Conservation (phyloP, 1,284 basidiomycete species). For the Tylopilus sp. region DNA sequence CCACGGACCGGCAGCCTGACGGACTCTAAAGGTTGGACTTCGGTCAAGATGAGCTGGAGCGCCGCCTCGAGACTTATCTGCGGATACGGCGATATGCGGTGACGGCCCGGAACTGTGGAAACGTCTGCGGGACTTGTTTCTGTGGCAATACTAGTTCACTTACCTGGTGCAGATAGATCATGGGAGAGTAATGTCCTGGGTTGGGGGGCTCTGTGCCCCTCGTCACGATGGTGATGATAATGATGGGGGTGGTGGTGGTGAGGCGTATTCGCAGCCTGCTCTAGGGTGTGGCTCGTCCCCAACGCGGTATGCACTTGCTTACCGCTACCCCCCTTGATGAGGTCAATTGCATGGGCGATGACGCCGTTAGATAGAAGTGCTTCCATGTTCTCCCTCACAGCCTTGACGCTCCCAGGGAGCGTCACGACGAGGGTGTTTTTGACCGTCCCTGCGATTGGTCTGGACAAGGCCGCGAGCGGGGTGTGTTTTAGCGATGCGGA, state of each 20-base stretch:
- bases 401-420: conserved; percentile 82
- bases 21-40: conserved; percentile 44
- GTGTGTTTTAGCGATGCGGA: conserved; percentile 69
- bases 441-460: conserved; percentile 76
- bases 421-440: conserved; percentile 68
- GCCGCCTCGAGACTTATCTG: conserved; percentile 67
- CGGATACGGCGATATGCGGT: conserved; percentile 74
- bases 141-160: conserved; percentile 16
- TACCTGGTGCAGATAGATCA: conserved; percentile 65
- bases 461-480: conserved; percentile 75
- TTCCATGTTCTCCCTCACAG: conserved; percentile 74
- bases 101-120: conserved; percentile 55
- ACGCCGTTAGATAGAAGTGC: conserved; percentile 57
- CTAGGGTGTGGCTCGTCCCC: conserved; percentile 27
- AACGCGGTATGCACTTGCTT: conserved; percentile 51
- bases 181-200: conserved; percentile 58
- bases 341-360: conserved; percentile 69
- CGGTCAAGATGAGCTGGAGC: conserved; percentile 50
- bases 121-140: neutral
- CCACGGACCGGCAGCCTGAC: conserved; percentile 39
- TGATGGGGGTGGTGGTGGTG: conserved; percentile 44
- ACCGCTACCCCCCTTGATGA: conserved; percentile 70
- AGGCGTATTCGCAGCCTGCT: conserved; percentile 10
- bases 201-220: conserved; percentile 45
- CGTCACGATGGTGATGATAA: conserved; percentile 41